Evolutionary conservation across 805 yeast genomes (phyloP), one percentile per base, ranked within the genome.

Genomic region (Candida sonorensis): DNA sequence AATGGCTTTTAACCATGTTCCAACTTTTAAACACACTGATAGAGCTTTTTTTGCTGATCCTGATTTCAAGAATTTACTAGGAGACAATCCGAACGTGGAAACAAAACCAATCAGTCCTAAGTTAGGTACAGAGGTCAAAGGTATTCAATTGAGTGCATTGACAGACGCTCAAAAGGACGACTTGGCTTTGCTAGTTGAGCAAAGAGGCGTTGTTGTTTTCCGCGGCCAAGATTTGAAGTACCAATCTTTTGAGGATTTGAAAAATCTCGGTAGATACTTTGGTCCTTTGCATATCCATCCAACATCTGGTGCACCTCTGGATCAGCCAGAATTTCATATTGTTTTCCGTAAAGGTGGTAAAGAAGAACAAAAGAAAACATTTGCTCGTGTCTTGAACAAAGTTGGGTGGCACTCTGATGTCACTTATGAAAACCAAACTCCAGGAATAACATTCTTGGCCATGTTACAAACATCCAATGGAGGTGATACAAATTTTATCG

Each of bases 401-500:
- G 61, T 65, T 18, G 49, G 55, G 33, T 81, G 84, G 82, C 90
- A 81, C 56, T 70, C 83, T 3, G 92, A 81, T 53, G 81, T 78
- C 24, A 70, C 84, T 21, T 81, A 77, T 53, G 88, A 81, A 53
- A 65, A 66, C 36, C 84, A 77, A 52, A 81, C 87, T 7, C 81
- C 88, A 11, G 81, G 81, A 11, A 62, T 71, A 35, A 81, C 92
- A 1, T 70, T 77, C 39, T 76, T 82, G 47, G 64, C 74, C 12
- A 74, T 78, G 35, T 60, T 80, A 29, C 81, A 79, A 30, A 43
- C 51, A 8, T 46, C 40, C 12, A 35, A 75, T 25, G 87, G 90
- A 33, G 92, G 92, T 39, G 92, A 82, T 53, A 82, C 92, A n/a
- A 60, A 79, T 28, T 82, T 79, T 50, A 71, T 83, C n/a, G 83